These are phyloP conservation scores for Oryza australiensis DNA, from an alignment of 176 grass and related monocot genomes.

Conservation along the genomic window DNA sequence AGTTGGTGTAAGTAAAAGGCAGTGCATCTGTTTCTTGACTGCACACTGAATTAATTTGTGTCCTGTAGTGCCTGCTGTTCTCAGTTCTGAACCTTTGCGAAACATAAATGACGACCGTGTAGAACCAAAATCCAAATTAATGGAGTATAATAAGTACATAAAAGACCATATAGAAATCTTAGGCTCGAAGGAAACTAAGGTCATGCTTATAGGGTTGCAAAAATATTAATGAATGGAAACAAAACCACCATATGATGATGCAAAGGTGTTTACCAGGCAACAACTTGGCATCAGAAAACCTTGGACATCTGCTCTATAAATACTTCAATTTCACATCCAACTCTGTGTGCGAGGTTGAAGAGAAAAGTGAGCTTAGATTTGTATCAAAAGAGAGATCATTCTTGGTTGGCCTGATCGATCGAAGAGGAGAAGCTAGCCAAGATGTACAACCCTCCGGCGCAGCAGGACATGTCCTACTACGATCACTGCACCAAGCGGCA, in stretches of 20 bases:
- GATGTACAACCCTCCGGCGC: slow-evolving; percentile 62
- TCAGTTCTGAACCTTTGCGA: background rate
- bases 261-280: background rate
- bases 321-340: background rate
- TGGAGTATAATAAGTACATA: background rate
- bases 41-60: background rate
- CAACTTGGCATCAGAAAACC: slow-evolving; percentile 13
- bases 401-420: background rate
- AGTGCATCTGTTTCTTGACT: background rate
- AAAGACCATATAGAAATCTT: slow-evolving; percentile 10
- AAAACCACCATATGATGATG: background rate
- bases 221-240: background rate
- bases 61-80: background rate
- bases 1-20: background rate
- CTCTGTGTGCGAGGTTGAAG: background rate
- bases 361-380: too few species aligned
- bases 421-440: background rate
- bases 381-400: background rate
- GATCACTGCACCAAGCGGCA: slow-evolving; percentile 58
- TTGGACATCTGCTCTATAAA: background rate
- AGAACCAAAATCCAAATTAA: background rate
- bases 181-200: slow-evolving; percentile 26
- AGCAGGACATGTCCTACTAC: slow-evolving; percentile 62
- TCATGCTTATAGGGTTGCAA: background rate
- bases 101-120: background rate